These are phyloP conservation scores for Globisporangium parvum DNA, from an alignment of 352 stramenopile species.

Conservation along the genomic window DNA sequence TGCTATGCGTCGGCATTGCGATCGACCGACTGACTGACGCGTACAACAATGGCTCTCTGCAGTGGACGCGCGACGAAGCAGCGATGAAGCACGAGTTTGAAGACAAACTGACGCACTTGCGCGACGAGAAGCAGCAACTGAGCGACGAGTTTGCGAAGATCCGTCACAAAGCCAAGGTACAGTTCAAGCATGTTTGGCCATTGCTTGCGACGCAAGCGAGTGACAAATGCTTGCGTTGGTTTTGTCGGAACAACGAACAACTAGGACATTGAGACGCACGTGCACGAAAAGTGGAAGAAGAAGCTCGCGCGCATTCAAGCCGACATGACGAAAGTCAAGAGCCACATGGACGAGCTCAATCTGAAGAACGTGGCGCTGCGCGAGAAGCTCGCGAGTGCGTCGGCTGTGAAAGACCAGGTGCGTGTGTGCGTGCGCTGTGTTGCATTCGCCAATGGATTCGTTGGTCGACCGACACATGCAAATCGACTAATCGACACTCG, in stretches of 20 bases:
- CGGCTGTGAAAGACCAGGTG: slow-evolving; percentile 69
- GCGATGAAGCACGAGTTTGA: slow-evolving; percentile 44
- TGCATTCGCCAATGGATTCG: neutral
- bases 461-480: neutral
- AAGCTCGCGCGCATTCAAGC: slow-evolving; percentile 62
- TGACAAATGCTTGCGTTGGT: neutral
- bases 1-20: neutral
- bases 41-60: slow-evolving; percentile 8
- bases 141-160: slow-evolving; percentile 52
- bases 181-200: neutral
- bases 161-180: slow-evolving; percentile 53
- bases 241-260: neutral
- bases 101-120: slow-evolving; percentile 51
- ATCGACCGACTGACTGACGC: slow-evolving; percentile 8
- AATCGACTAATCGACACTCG: neutral
- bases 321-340: slow-evolving; percentile 59
- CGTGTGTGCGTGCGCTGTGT: neutral
- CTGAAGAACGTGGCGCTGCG: slow-evolving; percentile 74
- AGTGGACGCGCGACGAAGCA: slow-evolving; percentile 64
- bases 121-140: slow-evolving; percentile 46
- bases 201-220: neutral
- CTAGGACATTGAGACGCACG: slow-evolving; percentile 53
- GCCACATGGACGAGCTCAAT: slow-evolving; percentile 67
- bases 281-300: slow-evolving; percentile 75
- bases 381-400: slow-evolving; percentile 59